A percentile compares a stretch with the other conserved stretches of the same genome.
phyloP scores from a whole-genome alignment of 352 stramenopile species.

The Pythium rishiriense region DNA sequence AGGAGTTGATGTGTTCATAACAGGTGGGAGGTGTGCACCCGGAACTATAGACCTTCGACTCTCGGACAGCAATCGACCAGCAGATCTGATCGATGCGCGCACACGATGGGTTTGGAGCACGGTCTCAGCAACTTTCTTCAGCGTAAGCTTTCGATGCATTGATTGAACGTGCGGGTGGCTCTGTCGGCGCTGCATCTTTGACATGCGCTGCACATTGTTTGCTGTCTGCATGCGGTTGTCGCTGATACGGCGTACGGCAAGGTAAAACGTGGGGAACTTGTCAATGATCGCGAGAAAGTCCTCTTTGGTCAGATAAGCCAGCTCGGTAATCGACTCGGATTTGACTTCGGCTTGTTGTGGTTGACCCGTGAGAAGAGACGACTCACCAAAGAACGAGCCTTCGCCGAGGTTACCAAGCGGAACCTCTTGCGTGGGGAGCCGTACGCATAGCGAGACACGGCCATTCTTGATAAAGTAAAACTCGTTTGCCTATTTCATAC shows the following conservation, averaged over 20 bases:
- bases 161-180: conserved; percentile 15
- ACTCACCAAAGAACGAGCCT: conserved; percentile 78
- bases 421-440: conserved; percentile 30
- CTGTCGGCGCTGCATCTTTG: conserved; percentile 46
- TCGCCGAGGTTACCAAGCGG: conserved; percentile 68
- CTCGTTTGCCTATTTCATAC: conserved; percentile 36
- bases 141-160: conserved; percentile 8
- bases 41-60: neutral
- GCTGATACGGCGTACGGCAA: conserved; percentile 62
- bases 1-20: too few species aligned
- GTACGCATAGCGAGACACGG: conserved; percentile 55
- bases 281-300: conserved; percentile 62
- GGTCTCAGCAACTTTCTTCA: conserved; percentile 14
- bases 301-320: conserved; percentile 57
- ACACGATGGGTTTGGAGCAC: conserved; percentile 8
- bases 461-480: conserved; percentile 83
- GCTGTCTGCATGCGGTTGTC: conserved; percentile 68
- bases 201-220: conserved; percentile 66
- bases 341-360: conserved; percentile 58
- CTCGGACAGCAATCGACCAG: conserved; percentile 7
- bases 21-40: neutral
- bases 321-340: conserved; percentile 61
- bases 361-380: conserved; percentile 57
- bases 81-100: conserved; percentile 9
- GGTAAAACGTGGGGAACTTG: conserved; percentile 71